Evolutionary conservation across 768 basidiomycete species (phyloP).

Genomic region (Naganishia onofrii): DNA sequence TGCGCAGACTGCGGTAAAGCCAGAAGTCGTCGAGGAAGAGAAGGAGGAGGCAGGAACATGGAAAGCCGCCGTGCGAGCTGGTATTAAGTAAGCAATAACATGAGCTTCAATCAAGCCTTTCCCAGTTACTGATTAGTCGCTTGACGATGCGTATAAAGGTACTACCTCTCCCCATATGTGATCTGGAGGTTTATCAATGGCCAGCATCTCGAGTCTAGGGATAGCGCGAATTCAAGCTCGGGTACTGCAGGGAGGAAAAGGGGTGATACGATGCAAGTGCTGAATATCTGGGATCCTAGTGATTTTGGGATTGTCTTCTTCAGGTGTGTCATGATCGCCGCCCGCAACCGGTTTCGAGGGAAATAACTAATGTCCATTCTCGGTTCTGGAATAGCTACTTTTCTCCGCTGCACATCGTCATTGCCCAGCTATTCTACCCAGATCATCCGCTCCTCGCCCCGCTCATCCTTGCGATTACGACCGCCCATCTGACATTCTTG

Average conservation of each 20-base stretch:
- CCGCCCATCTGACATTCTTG: conserved; percentile 39
- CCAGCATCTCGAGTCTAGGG: conserved; percentile 4
- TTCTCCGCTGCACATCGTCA: conserved; percentile 42
- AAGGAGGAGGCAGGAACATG: neutral
- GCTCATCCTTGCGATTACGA: conserved; percentile 17
- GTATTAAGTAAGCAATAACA: conserved; percentile 15
- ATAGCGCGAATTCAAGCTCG: conserved; percentile 1
- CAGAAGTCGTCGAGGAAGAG: conserved; percentile 20
- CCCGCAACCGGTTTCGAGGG: too few species aligned
- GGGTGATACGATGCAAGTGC: conserved; percentile 41
- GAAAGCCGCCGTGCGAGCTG: conserved; percentile 23
- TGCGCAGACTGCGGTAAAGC: conserved; percentile 40
- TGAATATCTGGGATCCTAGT: conserved; percentile 50
- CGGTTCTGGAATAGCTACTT: conserved; percentile 35
- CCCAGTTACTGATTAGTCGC: neutral
- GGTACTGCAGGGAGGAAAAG: conserved; percentile 16
- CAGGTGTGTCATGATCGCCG: conserved; percentile 37
- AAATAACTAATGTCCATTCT: neutral
- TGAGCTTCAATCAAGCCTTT: neutral
- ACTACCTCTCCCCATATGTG: conserved; percentile 12
- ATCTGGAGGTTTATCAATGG: conserved; percentile 10
- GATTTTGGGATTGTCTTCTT: conserved; percentile 50
- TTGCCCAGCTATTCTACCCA: conserved; percentile 43
- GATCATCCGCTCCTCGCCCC: conserved; percentile 38
- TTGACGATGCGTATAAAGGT: neutral